Percentiles rank a stretch among this genome's conserved stretches.
phyloP scores from a whole-genome alignment of 345 rosid species.

The Salix caprea region DNA sequence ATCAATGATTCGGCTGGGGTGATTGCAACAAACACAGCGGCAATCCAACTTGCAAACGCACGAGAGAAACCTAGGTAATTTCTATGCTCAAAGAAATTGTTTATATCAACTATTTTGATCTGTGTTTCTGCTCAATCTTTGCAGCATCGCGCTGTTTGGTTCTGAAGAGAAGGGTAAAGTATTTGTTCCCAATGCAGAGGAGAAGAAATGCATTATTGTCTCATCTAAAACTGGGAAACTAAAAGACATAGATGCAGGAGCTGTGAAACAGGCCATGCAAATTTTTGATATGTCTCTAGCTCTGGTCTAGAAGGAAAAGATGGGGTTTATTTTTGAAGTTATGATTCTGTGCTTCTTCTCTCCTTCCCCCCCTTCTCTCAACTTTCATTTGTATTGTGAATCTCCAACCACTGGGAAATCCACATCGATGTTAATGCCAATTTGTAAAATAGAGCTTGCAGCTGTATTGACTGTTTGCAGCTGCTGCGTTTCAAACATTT shows the following conservation, averaged over 20 bases:
- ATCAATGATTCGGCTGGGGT: constrained; percentile 88
- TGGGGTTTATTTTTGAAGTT: not conserved
- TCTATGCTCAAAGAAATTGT: not conserved
- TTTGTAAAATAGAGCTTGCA: not conserved
- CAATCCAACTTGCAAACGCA: constrained; percentile 82
- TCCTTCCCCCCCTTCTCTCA: not conserved
- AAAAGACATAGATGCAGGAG: constrained; percentile 52
- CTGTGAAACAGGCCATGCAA: constrained; percentile 56
- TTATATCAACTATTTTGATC: not conserved
- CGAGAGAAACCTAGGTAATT: constrained; percentile 68
- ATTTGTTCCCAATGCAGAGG: constrained; percentile 64
- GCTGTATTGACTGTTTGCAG: not conserved
- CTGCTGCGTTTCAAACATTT: too few species aligned
- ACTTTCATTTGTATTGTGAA: not conserved
- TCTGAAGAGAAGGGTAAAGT: constrained; percentile 66
- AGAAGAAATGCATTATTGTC: constrained; percentile 55
- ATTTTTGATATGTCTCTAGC: constrained; percentile 62
- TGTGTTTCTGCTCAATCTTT: not conserved
- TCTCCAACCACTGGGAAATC: not conserved
- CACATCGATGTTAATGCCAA: not conserved
- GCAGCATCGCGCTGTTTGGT: constrained; percentile 79
- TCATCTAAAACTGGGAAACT: constrained; percentile 69
- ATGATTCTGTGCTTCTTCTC: not conserved
- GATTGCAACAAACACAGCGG: constrained; percentile 85
- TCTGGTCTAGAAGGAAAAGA: constrained; percentile 41